A percentile compares a stretch with the other conserved stretches of the same genome.
Conservation (phyloP, 2,329 filamentous ascomycete species). For the Neoarthrinium moseri region DNA sequence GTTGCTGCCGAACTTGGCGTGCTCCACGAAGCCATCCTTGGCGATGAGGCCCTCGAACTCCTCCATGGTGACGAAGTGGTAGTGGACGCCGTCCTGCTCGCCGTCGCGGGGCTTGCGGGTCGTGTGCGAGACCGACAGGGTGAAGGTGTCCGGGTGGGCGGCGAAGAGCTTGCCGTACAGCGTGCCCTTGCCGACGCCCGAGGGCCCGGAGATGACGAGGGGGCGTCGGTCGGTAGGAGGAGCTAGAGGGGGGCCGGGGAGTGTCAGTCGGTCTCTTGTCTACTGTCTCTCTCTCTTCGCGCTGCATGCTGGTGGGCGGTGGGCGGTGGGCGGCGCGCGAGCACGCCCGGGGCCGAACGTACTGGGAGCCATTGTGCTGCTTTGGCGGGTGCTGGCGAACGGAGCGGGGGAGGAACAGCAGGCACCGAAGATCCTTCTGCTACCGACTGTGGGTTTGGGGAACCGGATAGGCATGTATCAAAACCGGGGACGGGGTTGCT, state of each 20-base stretch:
- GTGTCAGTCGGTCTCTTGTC: background rate
- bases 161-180: slow-evolving; percentile 71
- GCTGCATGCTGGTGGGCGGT: background rate
- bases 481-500: background rate
- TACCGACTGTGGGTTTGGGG: background rate
- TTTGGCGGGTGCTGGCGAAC: slow-evolving; percentile 8
- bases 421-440: background rate
- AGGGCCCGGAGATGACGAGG: slow-evolving; percentile 77
- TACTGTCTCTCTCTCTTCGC: too few species aligned
- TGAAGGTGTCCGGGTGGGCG: slow-evolving; percentile 47
- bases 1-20: slow-evolving; percentile 81
- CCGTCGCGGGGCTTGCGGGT: slow-evolving; percentile 74
- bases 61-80: slow-evolving; percentile 71
- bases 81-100: slow-evolving; percentile 75
- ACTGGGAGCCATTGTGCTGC: slow-evolving; percentile 30
- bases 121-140: slow-evolving; percentile 69
- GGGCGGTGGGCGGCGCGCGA: background rate
- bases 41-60: slow-evolving; percentile 67
- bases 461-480: slow-evolving; percentile 5
- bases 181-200: slow-evolving; percentile 79
- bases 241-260: background rate
- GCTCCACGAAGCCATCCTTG: slow-evolving; percentile 78
- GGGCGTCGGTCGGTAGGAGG: slow-evolving; percentile 53
- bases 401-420: slow-evolving; percentile 10
- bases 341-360: slow-evolving; percentile 12